Evolutionary conservation across 805 yeast species (phyloP), one percentile per base, ranked within the genome.

Genomic region (Starmerella vitae): DNA sequence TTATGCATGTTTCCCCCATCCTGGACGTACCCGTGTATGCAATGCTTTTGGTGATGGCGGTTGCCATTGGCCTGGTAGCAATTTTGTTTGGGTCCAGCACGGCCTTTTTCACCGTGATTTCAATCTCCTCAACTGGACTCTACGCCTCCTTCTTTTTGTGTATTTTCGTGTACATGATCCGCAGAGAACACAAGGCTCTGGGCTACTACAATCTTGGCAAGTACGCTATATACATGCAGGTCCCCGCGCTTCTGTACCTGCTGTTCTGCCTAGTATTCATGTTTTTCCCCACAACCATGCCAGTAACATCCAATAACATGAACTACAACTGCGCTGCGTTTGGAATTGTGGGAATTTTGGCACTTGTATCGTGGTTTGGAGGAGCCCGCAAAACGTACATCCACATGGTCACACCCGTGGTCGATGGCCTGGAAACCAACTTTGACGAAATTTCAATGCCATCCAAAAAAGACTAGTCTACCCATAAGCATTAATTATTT

Each of bases 221-320:
- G 66, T 53, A 84, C 84, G 30, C 82, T 78, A 28, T 76, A 72
- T 57, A 76, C 82, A 79, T 51, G 70, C 38, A 76, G 52, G 49
- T 65, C 19, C 68, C 76, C 3, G 60, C 71, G 12, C 42, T 76
- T 3, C 48, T 55, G 3, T 78, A 83, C 80, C 65, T 81, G 0
- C 34, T 66, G 0, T 78, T 78, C 50, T 68, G 76, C 5, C 43
- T 71, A 4, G 67, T 75, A 2, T 72, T 78, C 57, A 77, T 70
- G 62, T 72, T 74, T 33, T 71, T 78, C 63, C 85, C 86, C 24
- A 59, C 72, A 19, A 61, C 61, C 8, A 64, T 72, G 70, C 85
- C 85, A 2, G 84, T 68, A 2, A 62, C 66, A 2, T 67, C 65
- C 26, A 70, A 71, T 30, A 66, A 67, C 45, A 78, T 78, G 85